phyloP scores from a whole-genome alignment of 2,329 filamentous ascomycete genomes.

The Biscogniauxia mediterranea region DNA sequence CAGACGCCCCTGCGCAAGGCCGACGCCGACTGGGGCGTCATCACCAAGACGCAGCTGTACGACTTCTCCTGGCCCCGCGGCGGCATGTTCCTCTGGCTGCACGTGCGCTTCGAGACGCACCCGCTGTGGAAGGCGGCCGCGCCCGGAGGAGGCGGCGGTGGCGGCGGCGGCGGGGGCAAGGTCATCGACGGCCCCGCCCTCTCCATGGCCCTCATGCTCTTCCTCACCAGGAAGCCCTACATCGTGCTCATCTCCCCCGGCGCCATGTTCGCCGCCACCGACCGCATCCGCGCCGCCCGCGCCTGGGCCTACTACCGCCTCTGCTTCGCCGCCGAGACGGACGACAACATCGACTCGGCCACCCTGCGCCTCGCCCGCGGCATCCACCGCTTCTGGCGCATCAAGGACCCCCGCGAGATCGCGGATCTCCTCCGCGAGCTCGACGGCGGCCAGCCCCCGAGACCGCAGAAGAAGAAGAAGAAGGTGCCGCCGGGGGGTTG shows the following conservation, averaged over 20 bases:
- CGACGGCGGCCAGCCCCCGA: conserved; percentile 2
- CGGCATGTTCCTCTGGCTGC: conserved; percentile 91
- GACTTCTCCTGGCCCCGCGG: conserved; percentile 78
- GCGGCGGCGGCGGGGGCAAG: no score
- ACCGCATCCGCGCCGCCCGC: conserved; percentile 53
- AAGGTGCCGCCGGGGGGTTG: neutral
- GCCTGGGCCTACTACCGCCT: conserved; percentile 74
- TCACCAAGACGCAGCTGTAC: conserved; percentile 72
- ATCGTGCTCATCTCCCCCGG: conserved; percentile 71
- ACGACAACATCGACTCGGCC: conserved; percentile 62
- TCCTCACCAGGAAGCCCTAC: conserved; percentile 67
- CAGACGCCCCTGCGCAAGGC: conserved; percentile 45
- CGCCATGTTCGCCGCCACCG: conserved; percentile 67
- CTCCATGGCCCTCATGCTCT: conserved; percentile 66
- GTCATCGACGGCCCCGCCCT: conserved; percentile 56
- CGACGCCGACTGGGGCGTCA: conserved; percentile 69
- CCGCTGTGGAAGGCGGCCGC: conserved; percentile 56
- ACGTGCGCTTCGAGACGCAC: conserved; percentile 69
- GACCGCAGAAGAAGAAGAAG: no score
- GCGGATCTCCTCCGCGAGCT: conserved; percentile 56
- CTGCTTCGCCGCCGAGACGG: conserved; percentile 83
- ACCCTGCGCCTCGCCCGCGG: conserved; percentile 66
- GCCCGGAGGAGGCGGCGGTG: no score
- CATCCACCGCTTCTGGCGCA: conserved; percentile 72
- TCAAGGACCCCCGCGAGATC: conserved; percentile 65